Percentiles rank a stretch among this genome's conserved stretches.
Conservation (phyloP, 805 yeast genomes). For the Metschnikowia cubensis region DNA sequence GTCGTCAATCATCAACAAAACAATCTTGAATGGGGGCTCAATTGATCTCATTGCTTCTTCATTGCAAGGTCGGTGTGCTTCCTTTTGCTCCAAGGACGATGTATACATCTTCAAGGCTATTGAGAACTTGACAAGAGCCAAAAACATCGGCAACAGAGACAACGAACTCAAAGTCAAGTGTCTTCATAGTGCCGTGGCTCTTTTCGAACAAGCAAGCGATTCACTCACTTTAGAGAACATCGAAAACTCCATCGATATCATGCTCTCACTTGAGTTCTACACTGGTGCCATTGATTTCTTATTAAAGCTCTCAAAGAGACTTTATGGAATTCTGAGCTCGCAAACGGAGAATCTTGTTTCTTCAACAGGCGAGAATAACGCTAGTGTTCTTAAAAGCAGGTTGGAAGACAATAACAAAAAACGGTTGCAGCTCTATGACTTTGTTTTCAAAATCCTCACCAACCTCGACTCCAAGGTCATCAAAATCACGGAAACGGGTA, state of each 20-base stretch:
- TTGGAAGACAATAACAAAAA: conserved; percentile 19
- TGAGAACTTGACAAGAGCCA: conserved; percentile 86
- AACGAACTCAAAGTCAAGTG: conserved; percentile 62
- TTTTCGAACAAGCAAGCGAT: conserved; percentile 77
- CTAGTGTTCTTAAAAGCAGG: conserved; percentile 6
- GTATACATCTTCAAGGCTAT: conserved; percentile 91
- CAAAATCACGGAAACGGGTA: conserved; percentile 33
- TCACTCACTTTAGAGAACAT: conserved; percentile 74
- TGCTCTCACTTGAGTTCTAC: conserved; percentile 71
- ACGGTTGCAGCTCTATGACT: conserved; percentile 50
- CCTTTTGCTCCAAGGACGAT: conserved; percentile 91
- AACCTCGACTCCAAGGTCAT: conserved; percentile 66
- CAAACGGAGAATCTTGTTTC: conserved; percentile 4
- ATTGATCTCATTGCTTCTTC: conserved; percentile 86
- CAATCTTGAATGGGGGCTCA: conserved; percentile 86
- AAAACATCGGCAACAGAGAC: conserved; percentile 67
- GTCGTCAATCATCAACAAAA: conserved; percentile 83
- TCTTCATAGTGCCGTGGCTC: conserved; percentile 66
- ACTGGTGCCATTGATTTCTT: conserved; percentile 85
- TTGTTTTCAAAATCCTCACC: conserved; percentile 71
- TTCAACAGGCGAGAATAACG: conserved; percentile 8
- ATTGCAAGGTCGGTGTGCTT: conserved; percentile 87
- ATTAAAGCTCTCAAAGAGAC: conserved; percentile 66
- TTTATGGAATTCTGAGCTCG: conserved; percentile 30
- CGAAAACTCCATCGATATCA: conserved; percentile 73